phyloP scores from a whole-genome alignment of 1,284 basidiomycete genomes.

The Ustilago tritici region DNA sequence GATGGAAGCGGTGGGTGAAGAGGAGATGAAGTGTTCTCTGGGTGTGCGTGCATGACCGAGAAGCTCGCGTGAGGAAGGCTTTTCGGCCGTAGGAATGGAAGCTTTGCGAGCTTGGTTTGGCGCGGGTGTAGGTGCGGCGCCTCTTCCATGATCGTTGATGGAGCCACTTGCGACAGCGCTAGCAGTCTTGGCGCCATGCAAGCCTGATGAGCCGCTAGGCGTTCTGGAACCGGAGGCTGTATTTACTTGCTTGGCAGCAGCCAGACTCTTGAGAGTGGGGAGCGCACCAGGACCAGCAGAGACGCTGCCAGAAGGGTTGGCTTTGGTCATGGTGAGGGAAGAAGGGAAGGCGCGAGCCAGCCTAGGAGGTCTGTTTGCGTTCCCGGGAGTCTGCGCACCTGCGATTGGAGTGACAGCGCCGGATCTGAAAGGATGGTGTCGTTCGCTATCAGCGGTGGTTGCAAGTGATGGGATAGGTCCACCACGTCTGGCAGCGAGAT shows the following conservation, averaged over 20 bases:
- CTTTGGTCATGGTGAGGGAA: constrained; percentile 55
- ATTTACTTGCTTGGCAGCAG: constrained; percentile 17
- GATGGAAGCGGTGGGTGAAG: constrained; percentile 38
- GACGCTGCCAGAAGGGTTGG: constrained; percentile 15
- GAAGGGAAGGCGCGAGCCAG: constrained; percentile 41
- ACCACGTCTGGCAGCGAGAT: constrained; percentile 63
- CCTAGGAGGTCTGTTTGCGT: constrained; percentile 33
- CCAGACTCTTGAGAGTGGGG: constrained; percentile 34
- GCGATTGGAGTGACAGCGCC: constrained; percentile 63
- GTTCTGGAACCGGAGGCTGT: constrained; percentile 29
- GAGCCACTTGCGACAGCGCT: constrained; percentile 50
- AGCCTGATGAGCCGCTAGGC: constrained; percentile 13
- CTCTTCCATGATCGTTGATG: constrained; percentile 57
- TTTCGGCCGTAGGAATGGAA: constrained; percentile 21
- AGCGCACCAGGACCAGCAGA: constrained; percentile 43
- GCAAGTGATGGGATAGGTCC: constrained; percentile 37
- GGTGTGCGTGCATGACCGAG: constrained; percentile 35
- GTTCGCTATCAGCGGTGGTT: constrained; percentile 50
- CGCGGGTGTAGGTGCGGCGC: constrained; percentile 23
- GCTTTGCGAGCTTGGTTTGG: constrained; percentile 15
- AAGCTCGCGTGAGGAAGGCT: constrained; percentile 46
- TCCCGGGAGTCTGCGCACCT: constrained; percentile 57
- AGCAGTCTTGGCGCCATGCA: constrained; percentile 21
- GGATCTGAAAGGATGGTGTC: constrained; percentile 64
- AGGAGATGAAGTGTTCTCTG: constrained; percentile 28